Percentiles rank a stretch among this genome's conserved stretches.
These are phyloP conservation scores for Xylaria sp. DNA, from an alignment of 2,329 filamentous ascomycete genomes.

Conservation along the genomic window DNA sequence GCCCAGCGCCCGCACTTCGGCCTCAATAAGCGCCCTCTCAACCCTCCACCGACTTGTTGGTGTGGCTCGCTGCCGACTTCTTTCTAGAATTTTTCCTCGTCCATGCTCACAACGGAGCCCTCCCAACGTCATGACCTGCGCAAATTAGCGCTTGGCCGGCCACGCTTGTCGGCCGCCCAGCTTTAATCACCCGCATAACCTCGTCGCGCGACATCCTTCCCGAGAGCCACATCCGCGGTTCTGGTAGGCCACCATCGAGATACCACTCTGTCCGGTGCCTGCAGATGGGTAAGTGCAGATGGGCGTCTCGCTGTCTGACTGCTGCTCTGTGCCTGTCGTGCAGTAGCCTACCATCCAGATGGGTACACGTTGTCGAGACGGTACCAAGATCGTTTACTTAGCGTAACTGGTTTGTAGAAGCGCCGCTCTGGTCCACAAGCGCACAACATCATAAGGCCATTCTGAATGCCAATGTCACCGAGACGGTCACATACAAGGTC, in stretches of 20 bases:
- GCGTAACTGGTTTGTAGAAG: constrained; percentile 40
- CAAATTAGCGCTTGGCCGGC: constrained; percentile 38
- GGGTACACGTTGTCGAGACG: constrained; percentile 19
- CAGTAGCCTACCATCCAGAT: constrained; percentile 30
- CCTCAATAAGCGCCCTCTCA: constrained; percentile 43
- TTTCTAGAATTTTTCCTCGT: constrained; percentile 45
- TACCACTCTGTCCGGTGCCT: constrained; percentile 36
- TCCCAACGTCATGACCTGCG: constrained; percentile 37
- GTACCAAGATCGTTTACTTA: constrained; percentile 21
- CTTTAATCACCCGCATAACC: constrained; percentile 41
- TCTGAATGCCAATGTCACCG: constrained; percentile 4
- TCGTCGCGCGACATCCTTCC: constrained; percentile 39
- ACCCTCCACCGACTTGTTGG: constrained; percentile 18
- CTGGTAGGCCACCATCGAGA: constrained; percentile 41
- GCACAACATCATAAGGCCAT: constrained; percentile 16
- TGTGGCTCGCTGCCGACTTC: constrained; percentile 36
- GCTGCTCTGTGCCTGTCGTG: constrained; percentile 19
- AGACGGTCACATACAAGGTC: constrained; percentile 25
- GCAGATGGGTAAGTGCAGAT: constrained; percentile 37
- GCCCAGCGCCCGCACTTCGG: constrained; percentile 37
- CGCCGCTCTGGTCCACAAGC: constrained; percentile 31
- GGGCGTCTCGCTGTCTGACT: constrained; percentile 44
- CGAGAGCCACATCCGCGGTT: constrained; percentile 39
- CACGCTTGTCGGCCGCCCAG: constrained; percentile 34
- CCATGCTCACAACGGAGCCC: constrained; percentile 27